phyloP scores from a whole-genome alignment of 2,329 filamentous ascomycete species.

The Ceratocystis colombiana region DNA sequence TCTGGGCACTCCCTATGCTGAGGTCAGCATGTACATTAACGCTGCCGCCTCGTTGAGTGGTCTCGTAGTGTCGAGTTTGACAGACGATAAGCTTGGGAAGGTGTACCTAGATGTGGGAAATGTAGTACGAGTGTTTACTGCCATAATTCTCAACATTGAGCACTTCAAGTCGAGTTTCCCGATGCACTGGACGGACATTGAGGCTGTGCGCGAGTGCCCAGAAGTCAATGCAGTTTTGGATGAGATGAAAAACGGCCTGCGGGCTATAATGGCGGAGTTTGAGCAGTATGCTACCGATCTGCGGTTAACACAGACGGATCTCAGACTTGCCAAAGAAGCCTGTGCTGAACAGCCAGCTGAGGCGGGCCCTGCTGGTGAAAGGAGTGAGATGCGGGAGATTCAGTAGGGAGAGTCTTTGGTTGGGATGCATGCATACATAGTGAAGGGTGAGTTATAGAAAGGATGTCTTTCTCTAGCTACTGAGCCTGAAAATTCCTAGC shows the following conservation, averaged over 20 bases:
- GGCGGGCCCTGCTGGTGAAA: not conserved
- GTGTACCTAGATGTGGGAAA: slow-evolving; percentile 71
- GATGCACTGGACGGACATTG: slow-evolving; percentile 70
- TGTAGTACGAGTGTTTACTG: slow-evolving; percentile 64
- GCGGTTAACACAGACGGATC: slow-evolving; percentile 57
- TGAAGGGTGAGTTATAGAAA: not conserved
- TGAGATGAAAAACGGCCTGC: slow-evolving; percentile 55
- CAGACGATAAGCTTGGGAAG: slow-evolving; percentile 73
- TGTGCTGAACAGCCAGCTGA: not conserved
- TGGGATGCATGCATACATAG: not conserved
- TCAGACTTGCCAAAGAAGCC: slow-evolving; percentile 61
- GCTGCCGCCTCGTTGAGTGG: slow-evolving; percentile 59
- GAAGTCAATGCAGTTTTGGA: slow-evolving; percentile 64
- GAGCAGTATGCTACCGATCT: slow-evolving; percentile 63
- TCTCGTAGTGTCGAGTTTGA: slow-evolving; percentile 61
- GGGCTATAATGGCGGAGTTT: slow-evolving; percentile 58
- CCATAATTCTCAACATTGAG: slow-evolving; percentile 59
- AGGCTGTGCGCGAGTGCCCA: slow-evolving; percentile 43
- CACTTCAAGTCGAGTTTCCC: slow-evolving; percentile 49
- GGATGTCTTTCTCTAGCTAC: not conserved
- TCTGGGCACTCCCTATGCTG: slow-evolving; percentile 62
- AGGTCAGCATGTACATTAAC: slow-evolving; percentile 57
- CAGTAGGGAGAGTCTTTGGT: not conserved
- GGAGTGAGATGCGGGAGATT: not conserved
- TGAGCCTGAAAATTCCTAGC: not conserved